Evolutionary conservation across 108 stramenopile species (phyloP).

Genomic region (Conticribra weissflogii): DNA sequence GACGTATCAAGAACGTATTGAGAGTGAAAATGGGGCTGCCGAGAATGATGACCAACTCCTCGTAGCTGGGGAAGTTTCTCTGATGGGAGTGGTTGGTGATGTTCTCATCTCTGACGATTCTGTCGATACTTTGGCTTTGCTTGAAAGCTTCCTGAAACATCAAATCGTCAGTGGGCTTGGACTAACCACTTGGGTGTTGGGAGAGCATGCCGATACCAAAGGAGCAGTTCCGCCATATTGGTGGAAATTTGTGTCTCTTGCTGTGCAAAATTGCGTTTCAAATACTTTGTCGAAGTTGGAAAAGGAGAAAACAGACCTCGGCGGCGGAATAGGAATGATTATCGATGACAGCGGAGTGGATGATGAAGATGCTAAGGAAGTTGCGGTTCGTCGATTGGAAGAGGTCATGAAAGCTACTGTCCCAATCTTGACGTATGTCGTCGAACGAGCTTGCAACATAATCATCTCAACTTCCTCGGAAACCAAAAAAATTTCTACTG

Average conservation of each 20-base stretch:
- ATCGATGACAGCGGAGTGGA: conserved; percentile 46
- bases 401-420: conserved; percentile 31
- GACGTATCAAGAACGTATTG: conserved; percentile 21
- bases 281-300: conserved; percentile 25
- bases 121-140: conserved; percentile 25
- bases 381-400: conserved; percentile 27
- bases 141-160: conserved; percentile 48
- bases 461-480: conserved; percentile 23
- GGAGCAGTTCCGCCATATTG: conserved; percentile 36
- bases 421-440: conserved; percentile 47
- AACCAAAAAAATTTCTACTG: conserved; percentile 24
- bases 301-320: conserved; percentile 20
- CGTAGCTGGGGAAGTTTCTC: conserved; percentile 50
- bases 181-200: conserved; percentile 62
- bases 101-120: conserved; percentile 47
- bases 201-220: conserved; percentile 36
- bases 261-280: conserved; percentile 29
- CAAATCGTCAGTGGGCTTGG: conserved; percentile 46
- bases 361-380: conserved; percentile 37
- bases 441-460: conserved; percentile 51
- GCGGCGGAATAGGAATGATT: conserved; percentile 49
- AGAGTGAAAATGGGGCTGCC: conserved; percentile 19
- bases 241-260: conserved; percentile 55
- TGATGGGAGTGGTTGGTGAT: conserved; percentile 42
- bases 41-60: conserved; percentile 48